Percentiles rank a stretch among this genome's conserved stretches.
Conservation (phyloP, 768 basidiomycete genomes). For the Cyclocybe aegerita region DNA sequence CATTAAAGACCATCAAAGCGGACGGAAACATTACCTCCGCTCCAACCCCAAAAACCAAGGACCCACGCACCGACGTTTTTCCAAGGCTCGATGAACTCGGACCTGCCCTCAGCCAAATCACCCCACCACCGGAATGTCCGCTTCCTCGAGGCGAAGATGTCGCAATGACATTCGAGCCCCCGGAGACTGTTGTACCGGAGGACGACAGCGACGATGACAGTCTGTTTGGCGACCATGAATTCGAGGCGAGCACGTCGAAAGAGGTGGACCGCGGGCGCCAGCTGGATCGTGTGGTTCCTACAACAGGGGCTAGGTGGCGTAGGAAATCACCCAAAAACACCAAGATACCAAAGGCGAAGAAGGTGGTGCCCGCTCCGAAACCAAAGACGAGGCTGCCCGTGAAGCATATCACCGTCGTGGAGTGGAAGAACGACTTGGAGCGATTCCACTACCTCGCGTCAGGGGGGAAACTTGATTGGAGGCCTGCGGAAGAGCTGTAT, state of each 20-base stretch:
- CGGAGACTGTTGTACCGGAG: not conserved
- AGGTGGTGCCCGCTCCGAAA: not conserved
- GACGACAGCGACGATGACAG: slow-evolving; percentile 6
- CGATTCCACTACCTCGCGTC: slow-evolving; percentile 14
- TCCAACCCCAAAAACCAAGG: not conserved
- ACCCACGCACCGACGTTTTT: not conserved
- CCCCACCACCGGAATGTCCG: not conserved
- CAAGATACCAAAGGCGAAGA: not conserved
- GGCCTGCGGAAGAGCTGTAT: slow-evolving; percentile 14
- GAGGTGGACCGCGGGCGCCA: not conserved
- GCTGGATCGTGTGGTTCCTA: no score
- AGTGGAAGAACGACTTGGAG: slow-evolving; percentile 20
- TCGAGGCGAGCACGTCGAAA: not conserved
- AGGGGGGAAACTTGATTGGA: slow-evolving; percentile 15
- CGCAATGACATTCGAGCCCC: not conserved
- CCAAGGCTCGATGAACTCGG: not conserved
- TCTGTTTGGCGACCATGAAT: slow-evolving; percentile 7
- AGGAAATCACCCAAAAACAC: no score
- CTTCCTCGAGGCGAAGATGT: not conserved
- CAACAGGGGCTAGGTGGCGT: no score
- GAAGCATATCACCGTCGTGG: slow-evolving; percentile 5
- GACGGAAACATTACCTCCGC: not conserved
- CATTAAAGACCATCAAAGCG: not conserved
- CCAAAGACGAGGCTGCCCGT: not conserved
- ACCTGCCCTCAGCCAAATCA: not conserved